A percentile compares a stretch with the other conserved stretches of the same genome.
phyloP scores from a whole-genome alignment of 768 basidiomycete species.

The Boletus reticuloceps region DNA sequence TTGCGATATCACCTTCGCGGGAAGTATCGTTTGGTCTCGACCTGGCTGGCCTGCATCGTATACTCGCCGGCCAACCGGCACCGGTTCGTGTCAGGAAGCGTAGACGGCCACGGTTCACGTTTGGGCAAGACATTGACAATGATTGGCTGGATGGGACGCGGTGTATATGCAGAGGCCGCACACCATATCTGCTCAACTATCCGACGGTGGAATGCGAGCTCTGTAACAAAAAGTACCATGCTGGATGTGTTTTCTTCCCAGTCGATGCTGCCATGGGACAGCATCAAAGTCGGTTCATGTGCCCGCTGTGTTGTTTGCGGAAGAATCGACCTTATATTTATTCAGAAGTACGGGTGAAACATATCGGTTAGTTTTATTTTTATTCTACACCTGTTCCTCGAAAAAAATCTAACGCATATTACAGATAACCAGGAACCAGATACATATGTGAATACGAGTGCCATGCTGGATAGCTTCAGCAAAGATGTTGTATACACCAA shows the following conservation, averaged over 20 bases:
- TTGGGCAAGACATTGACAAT: conserved; percentile 72
- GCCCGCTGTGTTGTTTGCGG: conserved; percentile 75
- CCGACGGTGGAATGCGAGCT: conserved; percentile 64
- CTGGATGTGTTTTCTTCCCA: conserved; percentile 73
- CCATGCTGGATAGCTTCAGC: conserved; percentile 74
- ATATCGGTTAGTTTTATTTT: conserved; percentile 45
- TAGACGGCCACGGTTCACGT: conserved; percentile 58
- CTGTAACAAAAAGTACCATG: conserved; percentile 68
- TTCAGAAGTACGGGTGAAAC: conserved; percentile 73
- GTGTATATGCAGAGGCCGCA: conserved; percentile 77
- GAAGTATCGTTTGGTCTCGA: conserved; percentile 83
- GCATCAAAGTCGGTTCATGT: conserved; percentile 49
- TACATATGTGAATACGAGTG: conserved; percentile 66
- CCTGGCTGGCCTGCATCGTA: conserved; percentile 77
- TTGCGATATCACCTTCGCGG: conserved; percentile 79
- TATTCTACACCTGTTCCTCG: background rate
- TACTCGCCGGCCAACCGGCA: conserved; percentile 65
- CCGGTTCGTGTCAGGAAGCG: conserved; percentile 54
- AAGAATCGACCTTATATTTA: conserved; percentile 70
- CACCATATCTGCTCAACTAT: conserved; percentile 55
- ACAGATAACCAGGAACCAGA: conserved; percentile 49
- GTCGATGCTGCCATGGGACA: conserved; percentile 37
- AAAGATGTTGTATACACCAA: conserved; percentile 70
- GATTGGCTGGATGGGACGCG: conserved; percentile 76
- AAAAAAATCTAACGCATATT: conserved; percentile 12